Evolutionary conservation across 495 filamentous ascomycete genomes (phyloP).

Genomic region (Neurospora sp.): DNA sequence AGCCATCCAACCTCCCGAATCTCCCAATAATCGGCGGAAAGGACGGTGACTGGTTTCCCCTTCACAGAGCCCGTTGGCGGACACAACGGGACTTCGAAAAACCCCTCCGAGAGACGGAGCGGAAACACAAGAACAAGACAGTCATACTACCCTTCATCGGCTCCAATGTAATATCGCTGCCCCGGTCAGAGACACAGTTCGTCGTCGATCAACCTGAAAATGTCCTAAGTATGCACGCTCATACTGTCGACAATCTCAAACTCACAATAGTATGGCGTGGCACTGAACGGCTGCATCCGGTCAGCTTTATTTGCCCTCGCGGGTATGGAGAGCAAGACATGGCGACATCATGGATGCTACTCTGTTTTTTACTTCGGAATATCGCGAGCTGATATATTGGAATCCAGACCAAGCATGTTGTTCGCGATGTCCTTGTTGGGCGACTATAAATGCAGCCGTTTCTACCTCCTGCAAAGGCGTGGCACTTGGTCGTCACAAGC

Average conservation of each 20-base stretch:
- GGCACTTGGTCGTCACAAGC: background rate
- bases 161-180: conserved; percentile 27
- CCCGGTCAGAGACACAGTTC: conserved; percentile 28
- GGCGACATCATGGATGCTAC: background rate
- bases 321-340: background rate
- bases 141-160: conserved; percentile 20
- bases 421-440: background rate
- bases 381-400: background rate
- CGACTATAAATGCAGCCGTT: background rate
- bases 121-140: conserved; percentile 14
- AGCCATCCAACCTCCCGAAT: conserved; percentile 14
- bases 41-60: conserved; percentile 29
- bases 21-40: conserved; percentile 26
- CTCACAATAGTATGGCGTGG: conserved; percentile 4
- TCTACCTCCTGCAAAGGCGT: background rate
- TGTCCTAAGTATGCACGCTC: conserved; percentile 20
- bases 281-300: background rate
- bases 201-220: conserved; percentile 37
- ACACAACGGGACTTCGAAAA: conserved; percentile 25
- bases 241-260: conserved; percentile 25
- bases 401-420: background rate
- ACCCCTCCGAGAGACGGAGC: conserved; percentile 17
- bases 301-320: background rate
- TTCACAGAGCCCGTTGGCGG: conserved; percentile 22
- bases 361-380: background rate